These are phyloP conservation scores for Suhomyces faveliae DNA, from an alignment of 805 yeast species.

Conservation along the genomic window DNA sequence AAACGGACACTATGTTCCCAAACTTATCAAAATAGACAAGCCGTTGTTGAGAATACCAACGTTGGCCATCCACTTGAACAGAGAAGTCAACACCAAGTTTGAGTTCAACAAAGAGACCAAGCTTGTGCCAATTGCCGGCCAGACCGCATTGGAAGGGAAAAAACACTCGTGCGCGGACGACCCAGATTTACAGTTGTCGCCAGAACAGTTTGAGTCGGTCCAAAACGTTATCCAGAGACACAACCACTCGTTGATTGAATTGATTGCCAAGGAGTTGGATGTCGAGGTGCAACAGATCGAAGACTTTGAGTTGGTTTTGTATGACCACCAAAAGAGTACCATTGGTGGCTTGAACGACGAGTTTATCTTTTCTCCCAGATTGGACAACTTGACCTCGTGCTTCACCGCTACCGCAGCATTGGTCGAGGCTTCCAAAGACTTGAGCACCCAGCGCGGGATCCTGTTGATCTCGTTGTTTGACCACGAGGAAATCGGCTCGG, in stretches of 20 bases:
- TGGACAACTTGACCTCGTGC: slow-evolving; percentile 88
- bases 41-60: slow-evolving; percentile 92
- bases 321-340: slow-evolving; percentile 78
- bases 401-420: slow-evolving; percentile 75
- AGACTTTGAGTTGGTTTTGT: slow-evolving; percentile 85
- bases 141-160: slow-evolving; percentile 19
- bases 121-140: slow-evolving; percentile 82
- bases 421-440: slow-evolving; percentile 47
- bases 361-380: slow-evolving; percentile 85
- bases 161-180: slow-evolving; percentile 48
- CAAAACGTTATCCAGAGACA: slow-evolving; percentile 71
- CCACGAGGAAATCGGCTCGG: slow-evolving; percentile 94
- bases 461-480: slow-evolving; percentile 83
- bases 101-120: slow-evolving; percentile 90
- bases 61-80: slow-evolving; percentile 85
- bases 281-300: slow-evolving; percentile 61
- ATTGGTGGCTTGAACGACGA: slow-evolving; percentile 90
- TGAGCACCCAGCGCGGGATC: slow-evolving; percentile 54
- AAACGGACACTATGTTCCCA: slow-evolving; percentile 54
- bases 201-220: slow-evolving; percentile 62
- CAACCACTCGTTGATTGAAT: slow-evolving; percentile 62
- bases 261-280: slow-evolving; percentile 64
- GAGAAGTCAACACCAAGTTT: slow-evolving; percentile 72
- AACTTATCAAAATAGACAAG: slow-evolving; percentile 72
- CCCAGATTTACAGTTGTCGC: slow-evolving; percentile 46